These are phyloP conservation scores for Psilocybe tampanensis DNA, from an alignment of 768 basidiomycete genomes.

Conservation along the genomic window DNA sequence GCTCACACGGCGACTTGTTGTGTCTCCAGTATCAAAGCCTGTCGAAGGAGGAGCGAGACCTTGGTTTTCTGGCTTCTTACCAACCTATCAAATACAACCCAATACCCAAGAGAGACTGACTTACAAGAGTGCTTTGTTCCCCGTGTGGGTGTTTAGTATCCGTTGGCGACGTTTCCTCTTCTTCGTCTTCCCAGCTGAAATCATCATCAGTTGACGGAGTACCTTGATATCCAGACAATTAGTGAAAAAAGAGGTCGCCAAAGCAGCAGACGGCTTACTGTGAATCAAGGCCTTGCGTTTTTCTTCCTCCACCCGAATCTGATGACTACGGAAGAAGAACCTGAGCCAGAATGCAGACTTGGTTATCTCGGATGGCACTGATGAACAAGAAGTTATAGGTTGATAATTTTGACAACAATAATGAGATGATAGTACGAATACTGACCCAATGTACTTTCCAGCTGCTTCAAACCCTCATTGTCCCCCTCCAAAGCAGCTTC, in stretches of 20 bases:
- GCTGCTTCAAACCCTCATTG: conserved; percentile 53
- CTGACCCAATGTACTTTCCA: conserved; percentile 63
- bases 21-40: conserved; percentile 34
- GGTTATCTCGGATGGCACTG: conserved; percentile 70
- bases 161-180: conserved; percentile 55
- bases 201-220: conserved; percentile 80
- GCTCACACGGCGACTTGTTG: conserved; percentile 52
- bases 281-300: conserved; percentile 77
- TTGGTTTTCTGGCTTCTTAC: conserved; percentile 17
- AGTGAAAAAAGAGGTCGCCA: background rate
- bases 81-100: conserved; percentile 5
- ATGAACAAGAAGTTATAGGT: background rate
- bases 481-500: conserved; percentile 54
- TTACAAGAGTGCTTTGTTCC: conserved; percentile 15
- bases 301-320: conserved; percentile 78
- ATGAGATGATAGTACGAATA: conserved; percentile 9
- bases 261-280: conserved; percentile 45
- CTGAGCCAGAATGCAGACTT: conserved; percentile 80
- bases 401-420: conserved; percentile 7
- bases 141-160: conserved; percentile 3
- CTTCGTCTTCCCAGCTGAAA: conserved; percentile 93
- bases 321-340: conserved; percentile 87
- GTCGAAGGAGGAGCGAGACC: conserved; percentile 27
- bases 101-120: background rate
- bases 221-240: background rate